Base-by-base conservation (phyloP, 169 alveolate genomes). In the Plasmodium cynomolgi region DNA sequence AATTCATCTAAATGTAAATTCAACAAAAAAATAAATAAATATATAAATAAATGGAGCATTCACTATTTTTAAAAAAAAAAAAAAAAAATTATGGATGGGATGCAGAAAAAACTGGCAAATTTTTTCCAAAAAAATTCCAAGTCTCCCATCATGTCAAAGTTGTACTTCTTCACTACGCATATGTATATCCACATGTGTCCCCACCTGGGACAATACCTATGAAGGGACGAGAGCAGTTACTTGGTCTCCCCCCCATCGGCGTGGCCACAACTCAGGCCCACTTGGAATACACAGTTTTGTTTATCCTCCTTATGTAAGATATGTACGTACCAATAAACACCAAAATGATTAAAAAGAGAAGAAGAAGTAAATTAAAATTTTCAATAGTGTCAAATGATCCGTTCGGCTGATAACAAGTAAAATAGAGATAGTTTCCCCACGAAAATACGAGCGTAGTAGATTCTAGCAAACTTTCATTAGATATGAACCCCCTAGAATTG, bases 391-490 rank as follows among this genome's bases (percentile, higher is more conserved):
- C 94, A 90, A 80, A 90, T 3, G 94, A 90, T 9, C 94, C 94
- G 26, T 90, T 90, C 9, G 94, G 94, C 54, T 90, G 94, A 68
- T 90, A 90, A 62, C 62, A 80, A 39, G 94, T 90, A 79, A 90
- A 90, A 68, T 90, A 90, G 34, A 90, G 82, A 68, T 62, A 39
- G 50, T 80, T 81, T 37, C 94, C 94, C 94, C 94, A 90, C 5
- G 94, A 90, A 80, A 90, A 90, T 29, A 90, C 44, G 20, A 90
- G 91, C 44, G 94, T 90, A 37, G 94, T 90, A 58, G 94, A 90
- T 90, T 90, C 94, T 54, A 90, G 37, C 74, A 80, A 44, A 80
- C 94, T 90, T 39, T 90, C 94, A 71, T 90, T 90, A 20, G 91
- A 79, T 80, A 80, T 71, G 75, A 90, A 90, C 23, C 94, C 94